These are phyloP conservation scores for Biancaea sappan DNA, from an alignment of 306 rosid species.

Conservation along the genomic window DNA sequence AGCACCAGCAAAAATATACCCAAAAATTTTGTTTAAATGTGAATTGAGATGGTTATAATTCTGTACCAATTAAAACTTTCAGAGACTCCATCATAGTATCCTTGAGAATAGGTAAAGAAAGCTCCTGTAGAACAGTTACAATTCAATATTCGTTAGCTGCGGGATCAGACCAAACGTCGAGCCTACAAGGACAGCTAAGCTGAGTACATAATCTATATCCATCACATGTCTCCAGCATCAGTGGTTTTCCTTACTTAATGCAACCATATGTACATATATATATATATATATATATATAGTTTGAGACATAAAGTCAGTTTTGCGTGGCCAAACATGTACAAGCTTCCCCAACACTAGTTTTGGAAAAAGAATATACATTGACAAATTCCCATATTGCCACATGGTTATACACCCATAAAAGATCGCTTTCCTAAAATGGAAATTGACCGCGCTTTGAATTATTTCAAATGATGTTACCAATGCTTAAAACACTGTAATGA, in stretches of 20 bases:
- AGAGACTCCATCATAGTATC: slow-evolving; percentile 61
- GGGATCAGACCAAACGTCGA: background rate
- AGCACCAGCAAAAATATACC: background rate
- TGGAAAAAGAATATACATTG: background rate
- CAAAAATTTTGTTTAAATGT: background rate
- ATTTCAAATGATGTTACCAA: background rate
- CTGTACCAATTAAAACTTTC: slow-evolving; percentile 59
- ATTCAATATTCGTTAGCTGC: slow-evolving; percentile 2
- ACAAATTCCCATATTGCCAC: background rate
- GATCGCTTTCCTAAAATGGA: too few species aligned
- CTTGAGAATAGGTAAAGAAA: slow-evolving; percentile 45
- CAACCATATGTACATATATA: too few species aligned
- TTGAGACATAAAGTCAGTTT: background rate
- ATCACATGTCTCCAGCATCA: slow-evolving; percentile 17
- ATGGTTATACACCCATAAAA: background rate
- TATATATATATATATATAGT: too few species aligned
- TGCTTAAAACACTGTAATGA: background rate
- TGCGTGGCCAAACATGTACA: background rate
- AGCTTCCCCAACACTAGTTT: background rate
- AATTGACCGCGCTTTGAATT: background rate
- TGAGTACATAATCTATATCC: slow-evolving; percentile 6
- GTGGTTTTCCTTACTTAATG: background rate
- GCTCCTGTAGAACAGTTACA: slow-evolving; percentile 49
- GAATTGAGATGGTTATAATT: background rate
- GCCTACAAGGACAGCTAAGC: background rate